Conservation (phyloP, 495 filamentous ascomycete genomes). For the Aspergillus conjunctus region DNA sequence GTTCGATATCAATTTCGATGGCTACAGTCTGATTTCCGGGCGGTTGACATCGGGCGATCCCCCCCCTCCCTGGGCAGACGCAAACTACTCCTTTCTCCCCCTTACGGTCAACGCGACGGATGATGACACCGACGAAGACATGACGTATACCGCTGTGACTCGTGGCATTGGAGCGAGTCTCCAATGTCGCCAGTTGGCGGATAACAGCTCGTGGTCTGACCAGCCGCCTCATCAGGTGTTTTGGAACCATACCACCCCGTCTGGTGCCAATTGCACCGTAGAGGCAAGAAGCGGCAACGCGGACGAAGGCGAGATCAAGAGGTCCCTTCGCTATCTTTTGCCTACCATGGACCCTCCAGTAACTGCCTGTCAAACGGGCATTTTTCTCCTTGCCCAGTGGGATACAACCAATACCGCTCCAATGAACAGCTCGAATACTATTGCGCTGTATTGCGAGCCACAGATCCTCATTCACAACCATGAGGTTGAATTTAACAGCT, state of each 20-base stretch:
- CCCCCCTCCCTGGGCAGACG: conserved; percentile 19
- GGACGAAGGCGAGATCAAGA: background rate
- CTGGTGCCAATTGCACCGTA: conserved; percentile 12
- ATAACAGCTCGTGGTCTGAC: background rate
- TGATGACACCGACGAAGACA: conserved; percentile 3
- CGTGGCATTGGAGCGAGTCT: conserved; percentile 25
- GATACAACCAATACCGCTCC: background rate
- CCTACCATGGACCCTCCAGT: conserved; percentile 5
- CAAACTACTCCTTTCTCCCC: conserved; percentile 18
- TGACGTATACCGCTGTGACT: conserved; percentile 17
- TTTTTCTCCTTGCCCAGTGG: conserved; percentile 18
- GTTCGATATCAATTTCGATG: conserved; percentile 11
- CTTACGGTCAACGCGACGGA: conserved; percentile 12
- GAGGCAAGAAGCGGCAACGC: background rate
- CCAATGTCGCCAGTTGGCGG: conserved; percentile 12
- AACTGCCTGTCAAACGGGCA: conserved; percentile 15
- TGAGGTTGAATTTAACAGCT: conserved; percentile 18
- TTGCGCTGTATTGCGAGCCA: conserved; percentile 24
- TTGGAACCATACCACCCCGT: conserved; percentile 17
- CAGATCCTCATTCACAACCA: conserved; percentile 21
- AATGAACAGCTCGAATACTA: background rate
- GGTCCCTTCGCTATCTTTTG: conserved; percentile 12
- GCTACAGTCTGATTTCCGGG: conserved; percentile 18
- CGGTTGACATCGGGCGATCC: conserved; percentile 1
- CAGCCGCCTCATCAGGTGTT: background rate